Evolutionary conservation across 305 asterid genomes (phyloP), one percentile per base, ranked within the genome.

Genomic region (Fraxinus floribunda): DNA sequence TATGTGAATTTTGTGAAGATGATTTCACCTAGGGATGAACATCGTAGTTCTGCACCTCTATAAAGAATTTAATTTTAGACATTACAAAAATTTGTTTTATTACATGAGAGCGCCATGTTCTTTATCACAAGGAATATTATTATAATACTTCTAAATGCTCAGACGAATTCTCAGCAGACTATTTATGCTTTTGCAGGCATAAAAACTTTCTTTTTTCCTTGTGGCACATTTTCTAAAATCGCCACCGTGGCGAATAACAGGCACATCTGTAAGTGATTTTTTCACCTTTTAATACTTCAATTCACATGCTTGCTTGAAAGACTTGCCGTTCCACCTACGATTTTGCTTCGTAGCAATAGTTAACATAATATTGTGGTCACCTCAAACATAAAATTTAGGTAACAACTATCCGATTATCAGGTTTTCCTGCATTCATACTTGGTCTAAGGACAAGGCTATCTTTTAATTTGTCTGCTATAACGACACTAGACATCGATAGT

Each of bases 221-320:
- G 98, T 84, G 94, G 97, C 82, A 89, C 98, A 62, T 75, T 94
- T 79, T 93, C 98, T 30, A 89, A 89, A 85, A 84, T 94, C 86
- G 97, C 98, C 81, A 86, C 94, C 0, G 94, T 85, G 78, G 93
- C 97, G 39, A 86, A 75, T 22, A 85, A 91, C 81, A 89, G 92
- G 88, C 91, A 89, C 81, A 83, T 93, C 80, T 92, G 98, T 94
- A 89, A 93, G 98, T 91, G 81, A 72, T 85, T 82, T 24, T 62
- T 39, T 29, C 3, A 4, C 75, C 66, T 11, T 80, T 74, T 77
- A 24, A 78, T 62, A 46, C 75, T 81, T 68, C 32, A 24, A 36
- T 38, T 72, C 22, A 39, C 13, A 22, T 35, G 26, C 68, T 57
- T 82, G 49, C 66, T 24, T n/a, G 55, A 36, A 8, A 36, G 34